Evolutionary conservation across 305 asterid genomes (phyloP).

Genomic region (Withania somnifera): DNA sequence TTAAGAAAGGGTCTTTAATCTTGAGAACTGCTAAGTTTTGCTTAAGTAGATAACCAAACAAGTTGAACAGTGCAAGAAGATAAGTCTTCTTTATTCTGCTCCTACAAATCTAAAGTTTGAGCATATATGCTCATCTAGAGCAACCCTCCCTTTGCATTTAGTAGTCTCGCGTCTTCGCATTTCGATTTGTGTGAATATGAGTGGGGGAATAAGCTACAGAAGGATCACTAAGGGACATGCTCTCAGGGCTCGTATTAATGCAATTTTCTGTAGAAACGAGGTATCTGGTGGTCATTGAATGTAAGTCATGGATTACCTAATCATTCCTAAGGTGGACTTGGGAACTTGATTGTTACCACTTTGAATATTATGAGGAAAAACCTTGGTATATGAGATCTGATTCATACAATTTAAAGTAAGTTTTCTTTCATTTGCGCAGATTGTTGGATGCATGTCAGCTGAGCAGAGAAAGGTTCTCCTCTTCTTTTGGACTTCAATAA

Average conservation of each 20-base stretch:
- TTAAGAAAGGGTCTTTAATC: neutral
- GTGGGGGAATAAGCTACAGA: neutral
- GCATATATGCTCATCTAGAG: neutral
- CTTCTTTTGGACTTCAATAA: constrained; percentile 95
- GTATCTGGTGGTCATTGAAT: neutral
- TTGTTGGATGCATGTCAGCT: constrained; percentile 59
- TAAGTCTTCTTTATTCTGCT: neutral
- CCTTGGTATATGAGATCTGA: neutral
- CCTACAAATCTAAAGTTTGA: neutral
- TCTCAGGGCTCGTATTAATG: neutral
- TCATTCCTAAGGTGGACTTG: neutral
- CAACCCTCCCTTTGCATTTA: neutral
- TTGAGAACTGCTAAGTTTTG: neutral
- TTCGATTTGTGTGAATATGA: neutral
- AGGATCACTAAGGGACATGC: neutral
- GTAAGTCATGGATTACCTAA: neutral
- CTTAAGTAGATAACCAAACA: neutral
- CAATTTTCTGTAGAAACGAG: neutral
- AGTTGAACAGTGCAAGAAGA: neutral
- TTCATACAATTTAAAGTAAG: neutral
- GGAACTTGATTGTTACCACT: neutral
- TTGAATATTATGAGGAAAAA: neutral
- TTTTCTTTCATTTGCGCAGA: constrained; percentile 23
- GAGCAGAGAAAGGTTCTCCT: constrained; percentile 79
- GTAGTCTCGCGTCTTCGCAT: neutral